Evolutionary conservation across 495 filamentous ascomycete genomes (phyloP).

Genomic region (Neurospora sp.): DNA sequence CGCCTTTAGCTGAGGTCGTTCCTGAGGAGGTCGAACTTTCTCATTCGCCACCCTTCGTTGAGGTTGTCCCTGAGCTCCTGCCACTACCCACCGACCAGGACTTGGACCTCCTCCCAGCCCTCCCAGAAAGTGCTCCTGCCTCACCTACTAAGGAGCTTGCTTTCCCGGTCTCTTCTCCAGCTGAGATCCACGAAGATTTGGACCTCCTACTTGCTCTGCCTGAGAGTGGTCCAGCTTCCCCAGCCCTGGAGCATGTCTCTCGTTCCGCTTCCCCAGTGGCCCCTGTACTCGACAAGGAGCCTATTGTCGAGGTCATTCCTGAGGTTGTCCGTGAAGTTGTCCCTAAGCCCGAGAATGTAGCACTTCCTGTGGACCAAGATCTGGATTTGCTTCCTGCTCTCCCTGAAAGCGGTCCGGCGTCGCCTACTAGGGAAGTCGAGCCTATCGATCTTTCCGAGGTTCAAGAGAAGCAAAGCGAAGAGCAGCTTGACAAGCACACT

Average conservation of each 20-base stretch:
- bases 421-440: neutral
- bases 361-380: no score
- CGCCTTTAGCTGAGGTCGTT: neutral
- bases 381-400: no score
- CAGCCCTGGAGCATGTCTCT: no score
- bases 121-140: slow-evolving; percentile 8
- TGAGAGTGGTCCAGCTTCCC: neutral
- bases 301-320: no score
- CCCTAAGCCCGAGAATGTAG: no score
- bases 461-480: neutral
- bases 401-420: no score
- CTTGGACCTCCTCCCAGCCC: slow-evolving; percentile 3
- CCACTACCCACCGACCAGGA: neutral
- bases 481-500: neutral
- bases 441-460: neutral
- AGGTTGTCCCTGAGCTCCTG: neutral
- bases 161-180: slow-evolving; percentile 1
- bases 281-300: no score
- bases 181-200: slow-evolving; percentile 9
- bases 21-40: neutral
- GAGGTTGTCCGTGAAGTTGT: no score
- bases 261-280: no score
- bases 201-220: slow-evolving; percentile 18
- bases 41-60: no score
- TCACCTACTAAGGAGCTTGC: slow-evolving; percentile 2